phyloP scores from a whole-genome alignment of 2,329 filamentous ascomycete genomes.

The Tetracladium maxilliforme region DNA sequence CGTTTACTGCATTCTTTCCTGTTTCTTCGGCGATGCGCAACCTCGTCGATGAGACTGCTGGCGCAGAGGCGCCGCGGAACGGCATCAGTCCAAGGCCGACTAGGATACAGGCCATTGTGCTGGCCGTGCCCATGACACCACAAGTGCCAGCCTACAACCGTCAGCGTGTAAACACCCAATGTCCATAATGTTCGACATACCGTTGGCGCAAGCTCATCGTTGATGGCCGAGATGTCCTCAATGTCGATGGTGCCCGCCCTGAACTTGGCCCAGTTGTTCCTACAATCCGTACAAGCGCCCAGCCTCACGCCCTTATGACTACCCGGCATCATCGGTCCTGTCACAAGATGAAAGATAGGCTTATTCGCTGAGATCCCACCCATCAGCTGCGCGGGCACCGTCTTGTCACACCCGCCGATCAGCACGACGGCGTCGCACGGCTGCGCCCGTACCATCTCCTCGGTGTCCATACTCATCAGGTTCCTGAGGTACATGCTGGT shows the following conservation, averaged over 20 bases:
- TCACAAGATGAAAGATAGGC: constrained; percentile 52
- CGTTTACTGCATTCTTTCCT: constrained; percentile 29
- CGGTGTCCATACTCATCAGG: constrained; percentile 67
- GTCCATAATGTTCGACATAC: constrained; percentile 19
- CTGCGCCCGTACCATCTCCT: constrained; percentile 63
- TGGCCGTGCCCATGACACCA: constrained; percentile 42
- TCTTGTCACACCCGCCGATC: constrained; percentile 64
- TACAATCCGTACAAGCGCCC: constrained; percentile 61
- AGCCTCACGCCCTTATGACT: constrained; percentile 48
- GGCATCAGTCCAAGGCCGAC: constrained; percentile 37
- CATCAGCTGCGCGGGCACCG: constrained; percentile 61
- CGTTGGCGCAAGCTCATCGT: constrained; percentile 59
- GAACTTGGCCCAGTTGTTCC: constrained; percentile 59
- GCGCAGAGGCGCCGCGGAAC: constrained; percentile 32
- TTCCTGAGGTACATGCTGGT: constrained; percentile 66
- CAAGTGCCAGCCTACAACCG: constrained; percentile 24
- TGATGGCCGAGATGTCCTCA: constrained; percentile 56
- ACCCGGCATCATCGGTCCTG: constrained; percentile 63
- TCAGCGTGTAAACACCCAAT: not conserved
- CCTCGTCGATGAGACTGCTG: constrained; percentile 34
- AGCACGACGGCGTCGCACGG: constrained; percentile 54
- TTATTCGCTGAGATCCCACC: constrained; percentile 63
- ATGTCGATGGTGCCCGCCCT: constrained; percentile 52
- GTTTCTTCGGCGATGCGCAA: constrained; percentile 38
- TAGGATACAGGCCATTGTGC: constrained; percentile 38